Conservation (phyloP, 2,329 filamentous ascomycete genomes). For the Aspergillus jensenii region DNA sequence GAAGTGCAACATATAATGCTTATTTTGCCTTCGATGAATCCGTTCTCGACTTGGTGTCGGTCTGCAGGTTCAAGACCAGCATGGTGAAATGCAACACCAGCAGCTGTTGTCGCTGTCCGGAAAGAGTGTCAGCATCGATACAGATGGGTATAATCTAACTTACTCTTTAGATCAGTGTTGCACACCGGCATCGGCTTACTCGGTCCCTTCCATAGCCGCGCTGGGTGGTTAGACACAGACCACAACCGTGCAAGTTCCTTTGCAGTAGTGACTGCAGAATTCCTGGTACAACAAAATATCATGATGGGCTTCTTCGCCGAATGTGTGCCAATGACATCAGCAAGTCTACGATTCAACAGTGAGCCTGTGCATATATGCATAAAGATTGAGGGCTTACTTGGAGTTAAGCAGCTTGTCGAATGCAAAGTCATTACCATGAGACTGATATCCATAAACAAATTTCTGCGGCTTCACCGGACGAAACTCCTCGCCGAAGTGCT, state of each 20-base stretch:
- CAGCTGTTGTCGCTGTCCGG: conserved; percentile 42
- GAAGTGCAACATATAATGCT: conserved; percentile 84
- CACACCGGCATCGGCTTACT: conserved; percentile 51
- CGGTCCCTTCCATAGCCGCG: conserved; percentile 66
- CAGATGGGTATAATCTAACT: conserved; percentile 15
- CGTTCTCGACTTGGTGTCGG: conserved; percentile 64
- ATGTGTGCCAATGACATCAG: conserved; percentile 65
- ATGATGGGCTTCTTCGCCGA: conserved; percentile 73
- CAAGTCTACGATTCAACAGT: conserved; percentile 51
- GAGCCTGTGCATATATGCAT: neutral
- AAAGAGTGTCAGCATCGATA: conserved; percentile 8
- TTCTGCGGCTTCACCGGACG: conserved; percentile 75
- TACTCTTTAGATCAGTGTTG: conserved; percentile 61
- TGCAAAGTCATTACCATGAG: conserved; percentile 67
- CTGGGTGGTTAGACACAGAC: conserved; percentile 49
- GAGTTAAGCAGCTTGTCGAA: conserved; percentile 71
- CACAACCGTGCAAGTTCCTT: conserved; percentile 67
- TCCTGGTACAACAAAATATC: conserved; percentile 78
- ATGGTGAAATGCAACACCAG: conserved; percentile 80
- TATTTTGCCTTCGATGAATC: conserved; percentile 69
- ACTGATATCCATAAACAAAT: conserved; percentile 71
- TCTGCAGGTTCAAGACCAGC: conserved; percentile 69
- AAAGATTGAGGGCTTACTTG: conserved; percentile 44
- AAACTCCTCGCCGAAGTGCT: conserved; percentile 76
- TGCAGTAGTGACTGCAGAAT: conserved; percentile 68